A percentile compares a stretch with the other conserved stretches of the same genome.
Evolutionary conservation across 257 asterid species (phyloP).

Genomic region (Nicotiana benthamiana): DNA sequence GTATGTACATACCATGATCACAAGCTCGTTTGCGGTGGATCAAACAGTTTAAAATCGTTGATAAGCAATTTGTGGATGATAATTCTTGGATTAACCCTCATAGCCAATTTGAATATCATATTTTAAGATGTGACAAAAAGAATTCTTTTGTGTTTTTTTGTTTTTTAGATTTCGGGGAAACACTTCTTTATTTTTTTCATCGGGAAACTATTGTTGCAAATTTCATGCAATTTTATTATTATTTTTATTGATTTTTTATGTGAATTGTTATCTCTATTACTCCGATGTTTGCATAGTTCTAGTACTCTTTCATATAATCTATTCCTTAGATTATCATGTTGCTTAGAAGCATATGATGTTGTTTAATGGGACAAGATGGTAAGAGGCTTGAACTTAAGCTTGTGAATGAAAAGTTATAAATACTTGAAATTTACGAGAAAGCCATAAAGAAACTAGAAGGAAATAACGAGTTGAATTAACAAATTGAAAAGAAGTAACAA

Average conservation of each 20-base stretch:
- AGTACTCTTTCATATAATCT: too few species aligned
- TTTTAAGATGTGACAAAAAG: neutral
- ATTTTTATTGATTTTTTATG: neutral
- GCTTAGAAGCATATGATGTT: too few species aligned
- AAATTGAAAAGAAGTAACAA: too few species aligned
- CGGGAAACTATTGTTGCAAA: neutral
- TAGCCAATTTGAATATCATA: neutral
- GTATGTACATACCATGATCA: conserved; percentile 68
- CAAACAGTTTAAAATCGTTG: conserved; percentile 20
- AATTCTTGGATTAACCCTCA: conserved; percentile 21
- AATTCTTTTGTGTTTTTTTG: neutral
- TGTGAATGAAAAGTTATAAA: too few species aligned
- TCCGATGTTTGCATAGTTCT: too few species aligned
- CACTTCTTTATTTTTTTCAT: neutral
- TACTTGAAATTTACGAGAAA: too few species aligned
- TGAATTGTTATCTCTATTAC: too few species aligned
- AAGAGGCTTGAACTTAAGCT: too few species aligned
- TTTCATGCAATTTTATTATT: neutral
- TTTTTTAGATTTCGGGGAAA: neutral
- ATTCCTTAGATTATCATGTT: too few species aligned
- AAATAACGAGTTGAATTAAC: too few species aligned
- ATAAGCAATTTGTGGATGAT: conserved; percentile 26
- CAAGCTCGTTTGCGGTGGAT: conserved; percentile 43
- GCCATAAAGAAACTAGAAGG: too few species aligned
- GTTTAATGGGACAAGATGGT: too few species aligned